Conservation (phyloP, 495 filamentous ascomycete genomes). For the Aspergillus incahuasiensis region DNA sequence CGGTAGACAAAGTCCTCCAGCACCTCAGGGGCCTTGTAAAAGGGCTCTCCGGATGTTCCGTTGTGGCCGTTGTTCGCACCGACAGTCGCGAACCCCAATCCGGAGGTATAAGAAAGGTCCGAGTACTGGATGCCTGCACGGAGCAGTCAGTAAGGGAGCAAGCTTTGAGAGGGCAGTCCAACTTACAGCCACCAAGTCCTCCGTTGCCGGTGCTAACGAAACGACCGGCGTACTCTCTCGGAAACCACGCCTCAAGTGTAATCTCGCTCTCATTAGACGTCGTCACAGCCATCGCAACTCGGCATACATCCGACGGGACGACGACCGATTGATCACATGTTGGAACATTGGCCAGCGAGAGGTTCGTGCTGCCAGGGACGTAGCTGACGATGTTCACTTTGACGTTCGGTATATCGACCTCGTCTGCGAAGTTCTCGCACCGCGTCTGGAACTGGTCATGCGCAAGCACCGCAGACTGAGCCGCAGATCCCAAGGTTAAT, state of each 20-base stretch:
- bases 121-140: slow-evolving; percentile 47
- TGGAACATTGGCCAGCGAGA: slow-evolving; percentile 43
- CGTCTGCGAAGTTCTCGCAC: slow-evolving; percentile 28
- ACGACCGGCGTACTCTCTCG: slow-evolving; percentile 45
- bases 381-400: slow-evolving; percentile 37
- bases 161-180: not conserved
- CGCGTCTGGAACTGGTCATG: slow-evolving; percentile 28
- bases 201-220: slow-evolving; percentile 55
- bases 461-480: slow-evolving; percentile 15
- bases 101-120: slow-evolving; percentile 39
- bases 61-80: slow-evolving; percentile 57
- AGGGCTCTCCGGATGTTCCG: slow-evolving; percentile 46
- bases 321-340: slow-evolving; percentile 41
- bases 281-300: slow-evolving; percentile 50
- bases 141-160: not conserved
- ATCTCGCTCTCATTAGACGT: slow-evolving; percentile 52
- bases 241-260: slow-evolving; percentile 56
- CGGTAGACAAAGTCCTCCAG: slow-evolving; percentile 47
- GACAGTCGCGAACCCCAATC: slow-evolving; percentile 51
- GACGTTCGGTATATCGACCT: slow-evolving; percentile 34
- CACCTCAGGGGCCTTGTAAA: slow-evolving; percentile 49
- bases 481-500: slow-evolving; percentile 21
- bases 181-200: slow-evolving; percentile 51
- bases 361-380: slow-evolving; percentile 44
- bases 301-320: slow-evolving; percentile 49